Evolutionary conservation across 495 filamentous ascomycete species (phyloP), one percentile per base, ranked within the genome.

Genomic region (Hamigera avellanea): DNA sequence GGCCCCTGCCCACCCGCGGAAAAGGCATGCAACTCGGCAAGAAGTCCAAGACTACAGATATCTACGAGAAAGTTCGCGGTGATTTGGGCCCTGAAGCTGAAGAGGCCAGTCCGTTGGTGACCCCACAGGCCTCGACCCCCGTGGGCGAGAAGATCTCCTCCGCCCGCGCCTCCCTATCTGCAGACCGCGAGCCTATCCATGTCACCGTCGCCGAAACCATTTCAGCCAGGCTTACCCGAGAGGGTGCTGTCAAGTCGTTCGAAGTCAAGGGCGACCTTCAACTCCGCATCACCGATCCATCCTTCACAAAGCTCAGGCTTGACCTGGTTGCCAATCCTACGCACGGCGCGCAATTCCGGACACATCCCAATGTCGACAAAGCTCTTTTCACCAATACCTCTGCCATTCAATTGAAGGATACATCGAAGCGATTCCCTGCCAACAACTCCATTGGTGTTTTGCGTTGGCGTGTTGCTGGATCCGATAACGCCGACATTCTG

Each of bases 21-120:
- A 98, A 98, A 62, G 91, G 91, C 35, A 95, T 98, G 91, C 89
- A 95, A 57, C 64, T 98, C 26, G 93, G 91, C 59, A 95, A 94
- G 70, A 96, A 96, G 62, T 93, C 85, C 23, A 94, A 94, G 67
- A 83, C 82, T 19, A 91, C 84, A 10, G 84, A 91, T 60, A 94
- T 95, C 70, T 96, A 93, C 50, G 89, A 96, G 57, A 81, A 81
- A 45, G 86, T 98, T n/a, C 76, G 83, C 45, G 81, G 81, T 33
- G 88, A 95, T 41, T 58, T 35, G 34, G 87, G 86, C 8, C 73
- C 81, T 21, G 83, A 88, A 48, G 72, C 69, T 3, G 80, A 83
- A 51, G 82, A 89, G 39, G 72, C 80, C 32, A 73, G 73, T 25
- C 87, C 89, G 8, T 65, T 95, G 13, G 80, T 89, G 8, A 72